These are phyloP conservation scores for Beauveria pseudobassiana DNA, from an alignment of 2,329 filamentous ascomycete genomes.

Conservation along the genomic window DNA sequence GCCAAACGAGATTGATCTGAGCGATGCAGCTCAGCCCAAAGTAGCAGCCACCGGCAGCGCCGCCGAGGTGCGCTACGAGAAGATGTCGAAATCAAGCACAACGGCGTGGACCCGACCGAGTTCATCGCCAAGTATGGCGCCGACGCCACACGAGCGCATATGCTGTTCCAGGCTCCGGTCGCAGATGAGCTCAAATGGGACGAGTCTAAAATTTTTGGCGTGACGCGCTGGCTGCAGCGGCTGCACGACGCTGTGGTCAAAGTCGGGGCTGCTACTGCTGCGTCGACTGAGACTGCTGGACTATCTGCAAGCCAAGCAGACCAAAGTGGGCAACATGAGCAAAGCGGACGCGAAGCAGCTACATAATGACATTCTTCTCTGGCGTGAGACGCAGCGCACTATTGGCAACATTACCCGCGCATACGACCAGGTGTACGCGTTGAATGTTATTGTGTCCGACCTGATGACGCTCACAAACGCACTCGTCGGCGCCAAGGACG, in stretches of 20 bases:
- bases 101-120: conserved; percentile 73
- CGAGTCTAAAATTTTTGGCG: conserved; percentile 69
- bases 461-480: conserved; percentile 75
- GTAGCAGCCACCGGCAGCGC: conserved; percentile 53
- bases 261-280: conserved; percentile 13
- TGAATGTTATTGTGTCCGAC: conserved; percentile 80
- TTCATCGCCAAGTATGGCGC: conserved; percentile 71
- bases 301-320: conserved; percentile 30
- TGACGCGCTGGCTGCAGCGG: conserved; percentile 71
- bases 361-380: conserved; percentile 45
- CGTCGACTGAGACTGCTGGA: conserved; percentile 18
- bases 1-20: conserved; percentile 64
- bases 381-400: conserved; percentile 60
- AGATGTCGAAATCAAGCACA: conserved; percentile 95
- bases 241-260: conserved; percentile 50
- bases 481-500: conserved; percentile 39
- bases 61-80: conserved; percentile 66
- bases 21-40: conserved; percentile 45
- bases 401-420: conserved; percentile 61
- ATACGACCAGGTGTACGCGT: conserved; percentile 62
- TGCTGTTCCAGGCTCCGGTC: conserved; percentile 83
- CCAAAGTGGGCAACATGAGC: conserved; percentile 23
- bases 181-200: conserved; percentile 84
- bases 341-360: conserved; percentile 28
- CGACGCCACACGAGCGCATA: conserved; percentile 77